Evolutionary conservation across 345 rosid species (phyloP).

Genomic region (Acer negundo): DNA sequence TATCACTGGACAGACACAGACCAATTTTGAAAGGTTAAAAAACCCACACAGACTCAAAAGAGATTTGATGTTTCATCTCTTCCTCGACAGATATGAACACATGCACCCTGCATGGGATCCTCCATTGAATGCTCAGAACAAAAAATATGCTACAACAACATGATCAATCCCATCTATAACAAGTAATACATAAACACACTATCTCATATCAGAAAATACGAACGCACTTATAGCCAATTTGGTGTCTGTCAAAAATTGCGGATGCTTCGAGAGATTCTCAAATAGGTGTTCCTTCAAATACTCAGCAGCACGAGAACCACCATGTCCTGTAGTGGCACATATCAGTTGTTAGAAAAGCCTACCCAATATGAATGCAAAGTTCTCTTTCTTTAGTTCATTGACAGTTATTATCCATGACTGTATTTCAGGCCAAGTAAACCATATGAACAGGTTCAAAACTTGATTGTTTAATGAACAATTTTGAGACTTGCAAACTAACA

Average conservation of each 20-base stretch:
- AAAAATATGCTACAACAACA: conserved; percentile 13
- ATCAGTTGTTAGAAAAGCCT: background rate
- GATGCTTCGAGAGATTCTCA: conserved; percentile 89
- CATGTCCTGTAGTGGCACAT: conserved; percentile 73
- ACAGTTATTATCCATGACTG: background rate
- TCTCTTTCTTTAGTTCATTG: background rate
- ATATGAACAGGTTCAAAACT: background rate
- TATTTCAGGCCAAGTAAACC: background rate
- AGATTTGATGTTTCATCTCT: conserved; percentile 11
- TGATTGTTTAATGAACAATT: background rate
- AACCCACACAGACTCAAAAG: conserved; percentile 7
- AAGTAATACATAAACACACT: background rate
- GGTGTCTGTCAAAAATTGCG: conserved; percentile 73
- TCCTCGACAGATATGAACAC: conserved; percentile 12
- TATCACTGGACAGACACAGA: conserved; percentile 14
- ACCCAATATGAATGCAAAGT: background rate
- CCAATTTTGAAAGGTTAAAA: background rate
- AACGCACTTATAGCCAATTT: conserved; percentile 80
- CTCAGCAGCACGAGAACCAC: conserved; percentile 98
- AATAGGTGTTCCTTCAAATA: conserved; percentile 90
- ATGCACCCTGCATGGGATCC: conserved; percentile 25
- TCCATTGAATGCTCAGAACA: conserved; percentile 18
- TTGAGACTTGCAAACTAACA: background rate
- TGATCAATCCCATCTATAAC: background rate
- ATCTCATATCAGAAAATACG: background rate